Conservation (phyloP, 208 protist species). For the Trypanosomatidae sp. region DNA sequence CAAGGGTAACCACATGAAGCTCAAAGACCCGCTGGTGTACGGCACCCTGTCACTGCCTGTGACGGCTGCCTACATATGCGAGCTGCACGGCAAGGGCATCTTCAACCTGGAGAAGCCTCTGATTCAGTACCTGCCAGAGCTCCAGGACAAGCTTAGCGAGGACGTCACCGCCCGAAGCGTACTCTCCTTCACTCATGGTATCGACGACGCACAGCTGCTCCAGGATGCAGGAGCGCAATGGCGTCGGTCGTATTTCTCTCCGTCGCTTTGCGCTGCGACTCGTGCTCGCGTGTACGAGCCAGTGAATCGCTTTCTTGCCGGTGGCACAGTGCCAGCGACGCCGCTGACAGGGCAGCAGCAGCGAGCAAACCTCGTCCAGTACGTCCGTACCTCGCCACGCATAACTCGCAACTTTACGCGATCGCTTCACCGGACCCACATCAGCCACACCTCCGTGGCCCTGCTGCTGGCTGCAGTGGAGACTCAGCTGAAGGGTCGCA, state of each 20-base stretch:
- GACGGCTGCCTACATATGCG: slow-evolving; percentile 70
- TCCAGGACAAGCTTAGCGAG: slow-evolving; percentile 38
- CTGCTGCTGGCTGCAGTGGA: slow-evolving; percentile 76
- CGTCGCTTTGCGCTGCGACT: slow-evolving; percentile 40
- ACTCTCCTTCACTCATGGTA: slow-evolving; percentile 56
- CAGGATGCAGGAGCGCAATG: slow-evolving; percentile 33
- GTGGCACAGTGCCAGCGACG: not conserved
- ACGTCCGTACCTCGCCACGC: slow-evolving; percentile 42
- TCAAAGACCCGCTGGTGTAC: slow-evolving; percentile 82
- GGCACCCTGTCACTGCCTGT: slow-evolving; percentile 67
- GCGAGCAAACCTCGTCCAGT: slow-evolving; percentile 68
- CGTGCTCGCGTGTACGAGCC: slow-evolving; percentile 52
- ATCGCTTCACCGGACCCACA: slow-evolving; percentile 12
- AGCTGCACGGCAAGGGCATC: slow-evolving; percentile 62
- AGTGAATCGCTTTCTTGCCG: slow-evolving; percentile 62
- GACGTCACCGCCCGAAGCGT: slow-evolving; percentile 64
- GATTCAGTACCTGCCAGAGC: slow-evolving; percentile 57
- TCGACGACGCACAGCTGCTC: slow-evolving; percentile 55
- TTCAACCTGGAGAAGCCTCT: slow-evolving; percentile 67
- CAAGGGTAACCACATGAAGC: slow-evolving; percentile 82
- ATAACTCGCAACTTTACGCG: slow-evolving; percentile 14
- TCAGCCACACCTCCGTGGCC: slow-evolving; percentile 77
- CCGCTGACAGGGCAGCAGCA: slow-evolving; percentile 53
- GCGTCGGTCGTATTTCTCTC: slow-evolving; percentile 23
- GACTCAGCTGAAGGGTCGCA: slow-evolving; percentile 50